Base-by-base conservation (phyloP, 2,329 filamentous ascomycete species). In the Fusarium siculi region DNA sequence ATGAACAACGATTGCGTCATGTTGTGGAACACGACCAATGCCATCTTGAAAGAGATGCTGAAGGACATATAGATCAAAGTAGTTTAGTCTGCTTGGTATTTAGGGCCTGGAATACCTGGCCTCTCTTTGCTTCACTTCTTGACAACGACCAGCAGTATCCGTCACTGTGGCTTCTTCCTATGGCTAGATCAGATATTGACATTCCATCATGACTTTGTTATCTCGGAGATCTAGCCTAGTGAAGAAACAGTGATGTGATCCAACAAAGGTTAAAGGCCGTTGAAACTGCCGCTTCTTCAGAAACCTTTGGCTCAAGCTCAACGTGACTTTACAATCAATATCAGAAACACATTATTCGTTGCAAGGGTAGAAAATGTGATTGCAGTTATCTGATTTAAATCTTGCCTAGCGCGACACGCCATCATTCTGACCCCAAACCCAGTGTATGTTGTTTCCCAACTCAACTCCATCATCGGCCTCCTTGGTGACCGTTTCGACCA, bases 391-490 rank as follows among this genome's bases (percentile, higher is more conserved):
- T 25, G 4, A 14, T 9, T 19, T 6, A 2, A 25, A 7, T 25
- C 1, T 8, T 18, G 5, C 1, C 7, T 44, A 44, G 7, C 7
- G 5, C 42, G 2, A 1, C 4, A 9, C 25, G 18, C 43, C 43
- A 14, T 14, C 4, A 2, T 46, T 46, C 2, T 21, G 49, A 9
- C 23, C 49, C 49, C 50, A 53, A 4, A 37, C 50, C 50, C 50
- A 53, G 8, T 53, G 50, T 0, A n/a, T 0, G 3, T 53, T 53
- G 2, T 0, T 53, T 2, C 50, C 34, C 1, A 37, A 2, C 2
- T 53, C 50, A 0, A 28, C 0, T 2, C 50, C 50, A 0, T 28
- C 19, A 14, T 53, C 23, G 0, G 9, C 37, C 4, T 53, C 50
- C 4, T 9, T 16, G 0, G 23, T 37, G 0, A 53, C 8, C 7